These are phyloP conservation scores for Aspergillus glaucus DNA, from an alignment of 2,329 filamentous ascomycete genomes.

Conservation along the genomic window DNA sequence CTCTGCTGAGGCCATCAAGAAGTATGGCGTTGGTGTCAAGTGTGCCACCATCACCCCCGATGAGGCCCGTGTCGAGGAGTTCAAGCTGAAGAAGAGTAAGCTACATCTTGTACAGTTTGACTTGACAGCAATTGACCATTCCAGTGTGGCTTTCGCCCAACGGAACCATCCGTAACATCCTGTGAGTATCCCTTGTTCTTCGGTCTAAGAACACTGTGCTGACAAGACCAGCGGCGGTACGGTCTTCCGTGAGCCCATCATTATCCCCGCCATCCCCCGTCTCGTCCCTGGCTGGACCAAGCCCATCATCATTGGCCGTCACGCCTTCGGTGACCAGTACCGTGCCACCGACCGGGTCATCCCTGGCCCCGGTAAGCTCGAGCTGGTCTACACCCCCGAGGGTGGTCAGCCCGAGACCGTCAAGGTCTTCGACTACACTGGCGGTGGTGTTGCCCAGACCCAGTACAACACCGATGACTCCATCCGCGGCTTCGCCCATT, in stretches of 20 bases:
- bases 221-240: conserved; percentile 62
- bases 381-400: conserved; percentile 87
- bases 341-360: conserved; percentile 88
- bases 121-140: neutral
- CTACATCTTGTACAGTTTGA: neutral
- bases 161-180: conserved; percentile 68
- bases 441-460: conserved; percentile 80
- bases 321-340: conserved; percentile 98
- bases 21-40: conserved; percentile 98
- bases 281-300: conserved; percentile 97
- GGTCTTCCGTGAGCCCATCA: conserved; percentile 97
- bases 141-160: conserved; percentile 92
- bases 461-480: conserved; percentile 99
- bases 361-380: conserved; percentile 75
- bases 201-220: neutral
- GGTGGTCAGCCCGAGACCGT: conserved; percentile 74
- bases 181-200: conserved; percentile 35
- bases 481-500: conserved; percentile 90
- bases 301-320: conserved; percentile 97
- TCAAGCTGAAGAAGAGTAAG: conserved; percentile 85
- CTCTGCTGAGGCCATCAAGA: conserved; percentile 95
- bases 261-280: conserved; percentile 86
- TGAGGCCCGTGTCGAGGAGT: conserved; percentile 93
- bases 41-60: conserved; percentile 99
- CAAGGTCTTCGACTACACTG: conserved; percentile 84